Conservation (phyloP, 2,329 filamentous ascomycete genomes). For the Alternaria gansuensis region DNA sequence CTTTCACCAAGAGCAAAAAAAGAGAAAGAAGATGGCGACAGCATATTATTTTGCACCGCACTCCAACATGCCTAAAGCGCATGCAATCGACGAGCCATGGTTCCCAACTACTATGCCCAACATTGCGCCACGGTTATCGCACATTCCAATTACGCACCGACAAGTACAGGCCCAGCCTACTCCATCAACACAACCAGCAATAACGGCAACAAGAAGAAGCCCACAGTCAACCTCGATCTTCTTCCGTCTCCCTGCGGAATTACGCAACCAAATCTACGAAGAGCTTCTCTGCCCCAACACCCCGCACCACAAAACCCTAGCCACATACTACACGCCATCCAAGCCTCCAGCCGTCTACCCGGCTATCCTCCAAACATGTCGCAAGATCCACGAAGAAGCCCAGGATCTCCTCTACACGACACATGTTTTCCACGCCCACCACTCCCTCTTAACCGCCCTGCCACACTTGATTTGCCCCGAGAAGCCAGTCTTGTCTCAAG, state of each 20-base stretch:
- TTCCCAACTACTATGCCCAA: neutral
- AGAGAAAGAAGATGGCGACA: conserved; percentile 22
- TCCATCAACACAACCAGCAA: neutral
- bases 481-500: conserved; percentile 49
- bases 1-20: neutral
- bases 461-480: conserved; percentile 54
- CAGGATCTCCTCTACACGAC: conserved; percentile 58
- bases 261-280: conserved; percentile 67
- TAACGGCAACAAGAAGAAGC: conserved; percentile 15
- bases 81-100: neutral
- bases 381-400: conserved; percentile 54
- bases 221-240: conserved; percentile 36
- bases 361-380: conserved; percentile 55
- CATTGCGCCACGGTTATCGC: neutral
- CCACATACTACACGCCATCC: conserved; percentile 17
- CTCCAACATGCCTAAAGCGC: conserved; percentile 26
- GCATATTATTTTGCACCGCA: conserved; percentile 35
- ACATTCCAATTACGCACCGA: neutral
- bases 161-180: conserved; percentile 10
- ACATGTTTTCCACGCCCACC: conserved; percentile 62
- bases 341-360: conserved; percentile 45
- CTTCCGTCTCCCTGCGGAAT: conserved; percentile 65
- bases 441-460: conserved; percentile 56
- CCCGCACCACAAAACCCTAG: conserved; percentile 18
- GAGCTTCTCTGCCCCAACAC: conserved; percentile 48